phyloP scores from a whole-genome alignment of 495 filamentous ascomycete species.

The Xylaria bambusicola region DNA sequence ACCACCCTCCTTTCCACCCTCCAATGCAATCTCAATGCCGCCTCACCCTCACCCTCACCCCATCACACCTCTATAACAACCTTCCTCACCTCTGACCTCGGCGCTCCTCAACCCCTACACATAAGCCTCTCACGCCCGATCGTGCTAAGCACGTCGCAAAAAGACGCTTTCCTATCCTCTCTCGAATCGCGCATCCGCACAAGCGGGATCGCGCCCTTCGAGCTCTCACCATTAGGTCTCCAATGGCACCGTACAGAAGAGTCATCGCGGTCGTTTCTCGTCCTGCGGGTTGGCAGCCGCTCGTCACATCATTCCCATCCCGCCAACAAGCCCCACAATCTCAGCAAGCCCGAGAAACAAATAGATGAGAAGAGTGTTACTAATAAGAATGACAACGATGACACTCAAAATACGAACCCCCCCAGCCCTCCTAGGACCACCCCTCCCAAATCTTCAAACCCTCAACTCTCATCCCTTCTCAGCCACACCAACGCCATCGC shows the following conservation, averaged over 20 bases:
- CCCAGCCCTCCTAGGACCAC: too few relatives aligned
- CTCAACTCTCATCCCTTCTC: slow-evolving; percentile 66
- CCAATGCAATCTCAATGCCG: slow-evolving; percentile 25
- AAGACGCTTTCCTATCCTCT: slow-evolving; percentile 59
- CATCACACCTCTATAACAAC: slow-evolving; percentile 47
- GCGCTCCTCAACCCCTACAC: slow-evolving; percentile 79
- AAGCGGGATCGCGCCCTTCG: slow-evolving; percentile 39
- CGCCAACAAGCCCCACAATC: not conserved
- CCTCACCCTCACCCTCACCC: not conserved
- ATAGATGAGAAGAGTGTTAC: not conserved
- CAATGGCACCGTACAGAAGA: slow-evolving; percentile 57
- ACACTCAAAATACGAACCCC: too few relatives aligned
- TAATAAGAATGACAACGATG: not conserved
- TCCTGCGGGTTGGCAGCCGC: slow-evolving; percentile 56
- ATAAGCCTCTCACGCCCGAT: slow-evolving; percentile 83
- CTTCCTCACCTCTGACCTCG: slow-evolving; percentile 74
- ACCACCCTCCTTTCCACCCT: slow-evolving; percentile 50
- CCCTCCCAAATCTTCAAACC: slow-evolving; percentile 26
- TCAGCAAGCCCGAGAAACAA: not conserved
- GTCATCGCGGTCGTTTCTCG: slow-evolving; percentile 82
- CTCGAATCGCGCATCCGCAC: slow-evolving; percentile 35
- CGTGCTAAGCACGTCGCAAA: slow-evolving; percentile 64
- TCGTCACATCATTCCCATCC: too few relatives aligned
- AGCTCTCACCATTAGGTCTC: slow-evolving; percentile 28
- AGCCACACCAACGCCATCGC: slow-evolving; percentile 64